A percentile compares a stretch with the other conserved stretches of the same genome.
These are phyloP conservation scores for Rhodotorula babjevae DNA, from an alignment of 768 basidiomycete genomes.

Conservation along the genomic window DNA sequence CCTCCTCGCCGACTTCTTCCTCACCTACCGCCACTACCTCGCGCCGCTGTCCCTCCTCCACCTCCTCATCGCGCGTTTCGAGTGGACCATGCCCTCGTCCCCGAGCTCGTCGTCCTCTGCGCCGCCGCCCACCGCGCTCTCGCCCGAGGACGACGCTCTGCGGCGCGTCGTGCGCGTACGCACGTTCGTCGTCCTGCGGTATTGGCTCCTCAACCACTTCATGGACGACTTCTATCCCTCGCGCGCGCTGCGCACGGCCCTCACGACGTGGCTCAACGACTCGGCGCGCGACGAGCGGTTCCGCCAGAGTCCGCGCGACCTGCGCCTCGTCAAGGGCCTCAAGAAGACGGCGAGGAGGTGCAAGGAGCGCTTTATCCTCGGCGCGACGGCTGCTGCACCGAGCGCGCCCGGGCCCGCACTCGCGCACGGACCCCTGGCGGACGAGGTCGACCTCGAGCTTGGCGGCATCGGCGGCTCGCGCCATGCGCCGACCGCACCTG, in stretches of 20 bases:
- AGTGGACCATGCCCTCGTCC: conserved; percentile 65
- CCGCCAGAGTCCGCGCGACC: conserved; percentile 60
- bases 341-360: conserved; percentile 79
- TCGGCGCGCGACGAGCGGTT: conserved; percentile 58
- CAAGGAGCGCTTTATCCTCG: conserved; percentile 49
- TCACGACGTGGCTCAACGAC: conserved; percentile 78
- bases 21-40: conserved; percentile 84
- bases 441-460: conserved; percentile 40
- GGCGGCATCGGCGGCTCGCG: neutral
- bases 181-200: conserved; percentile 82
- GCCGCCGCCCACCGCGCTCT: neutral
- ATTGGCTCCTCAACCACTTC: conserved; percentile 88
- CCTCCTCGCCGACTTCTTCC: conserved; percentile 81
- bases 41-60: conserved; percentile 71
- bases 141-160: conserved; percentile 60
- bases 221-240: conserved; percentile 75
- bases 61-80: conserved; percentile 77
- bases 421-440: conserved; percentile 8
- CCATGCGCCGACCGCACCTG: neutral
- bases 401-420: neutral
- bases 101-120: neutral
- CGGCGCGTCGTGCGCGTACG: conserved; percentile 75
- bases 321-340: conserved; percentile 72
- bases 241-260: conserved; percentile 63
- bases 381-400: conserved; percentile 1